Evolutionary conservation across 129 eudicot species (phyloP), one percentile per base, ranked within the genome.

Genomic region (Smallanthus sonchifolius): DNA sequence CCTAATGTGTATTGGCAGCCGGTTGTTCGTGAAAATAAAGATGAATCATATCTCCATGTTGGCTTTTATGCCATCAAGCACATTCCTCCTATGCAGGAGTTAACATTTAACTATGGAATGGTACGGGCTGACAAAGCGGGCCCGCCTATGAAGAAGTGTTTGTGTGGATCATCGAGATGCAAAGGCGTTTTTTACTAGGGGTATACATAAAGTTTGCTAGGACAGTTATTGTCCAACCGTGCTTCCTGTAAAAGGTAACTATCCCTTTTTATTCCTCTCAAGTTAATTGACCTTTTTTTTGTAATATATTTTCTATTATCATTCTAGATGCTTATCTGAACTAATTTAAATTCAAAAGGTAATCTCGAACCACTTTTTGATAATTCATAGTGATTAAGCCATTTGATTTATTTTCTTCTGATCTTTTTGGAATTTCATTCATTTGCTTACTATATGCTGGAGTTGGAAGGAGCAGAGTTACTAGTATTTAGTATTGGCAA

Each of bases 71-170:
- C 98, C 39, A 73, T 90, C 37, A 71, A 82, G 16, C 98, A 94
- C 72, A 90, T 94, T 61, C 91, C 98, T 63, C 98, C 98, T 10
- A 84, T 94, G 98, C 90, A 84, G 74, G 98, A 94, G 89, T 77
- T 94, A 75, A 90, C 97, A 4, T 90, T 37, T 79, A 83, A 86
- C 70, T 94, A 94, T 76, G 98, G 98, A 38, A 81, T 81, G 67
- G 78, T 86, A 56, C 72, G 43, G 28, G 65, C 86, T 19, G 91
- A 71, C 37, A 86, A 75, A 83, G 81, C 79, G 45, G 83, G 80
- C 28, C 60, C 38, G 34, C 82, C 81, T 72, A 88, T 78, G 87
- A 88, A 90, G 47, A 83, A 75, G 56, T 94, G 98, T 88, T 65
- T 90, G 42, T 94, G 98, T 85, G 98, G 89, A 47, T 75, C 97